Conservation (phyloP, 2,329 filamentous ascomycete species). For the Botrytis medusae region DNA sequence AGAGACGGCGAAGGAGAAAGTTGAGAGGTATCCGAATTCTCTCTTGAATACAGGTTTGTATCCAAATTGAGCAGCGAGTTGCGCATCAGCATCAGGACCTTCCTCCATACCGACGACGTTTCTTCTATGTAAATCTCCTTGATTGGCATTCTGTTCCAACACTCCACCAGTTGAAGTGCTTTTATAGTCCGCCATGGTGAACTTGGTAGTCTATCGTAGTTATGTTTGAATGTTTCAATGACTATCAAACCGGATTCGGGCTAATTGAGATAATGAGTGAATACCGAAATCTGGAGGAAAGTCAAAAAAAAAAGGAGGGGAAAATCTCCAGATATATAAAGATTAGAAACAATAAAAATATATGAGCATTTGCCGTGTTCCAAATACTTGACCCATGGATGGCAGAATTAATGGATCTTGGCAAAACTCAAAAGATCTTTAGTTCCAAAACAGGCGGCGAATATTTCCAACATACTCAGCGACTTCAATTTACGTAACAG, state of each 20-base stretch:
- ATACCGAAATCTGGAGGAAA: not conserved
- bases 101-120: conserved; percentile 26
- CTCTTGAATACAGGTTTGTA: conserved; percentile 54
- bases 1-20: conserved; percentile 60
- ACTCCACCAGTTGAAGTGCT: conserved; percentile 8
- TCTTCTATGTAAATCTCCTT: conserved; percentile 11
- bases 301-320: not conserved
- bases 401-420: conserved; percentile 6
- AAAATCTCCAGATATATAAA: conserved; percentile 8
- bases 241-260: not conserved
- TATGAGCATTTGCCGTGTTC: conserved; percentile 5
- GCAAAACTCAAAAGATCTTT: conserved; percentile 9
- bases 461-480: not conserved
- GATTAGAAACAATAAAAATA: not conserved
- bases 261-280: conserved; percentile 10
- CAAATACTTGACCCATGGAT: conserved; percentile 8
- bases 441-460: conserved; percentile 13
- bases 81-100: conserved; percentile 37
- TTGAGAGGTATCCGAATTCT: conserved; percentile 58
- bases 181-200: conserved; percentile 17
- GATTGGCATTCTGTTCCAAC: not conserved
- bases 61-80: conserved; percentile 38
- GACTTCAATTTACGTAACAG: conserved; percentile 17
- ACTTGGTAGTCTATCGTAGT: not conserved
- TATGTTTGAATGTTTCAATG: not conserved